Percentiles rank a stretch among this genome's conserved stretches.
phyloP scores from a whole-genome alignment of 2,329 filamentous ascomycete species.

The Cytospora leucostoma region DNA sequence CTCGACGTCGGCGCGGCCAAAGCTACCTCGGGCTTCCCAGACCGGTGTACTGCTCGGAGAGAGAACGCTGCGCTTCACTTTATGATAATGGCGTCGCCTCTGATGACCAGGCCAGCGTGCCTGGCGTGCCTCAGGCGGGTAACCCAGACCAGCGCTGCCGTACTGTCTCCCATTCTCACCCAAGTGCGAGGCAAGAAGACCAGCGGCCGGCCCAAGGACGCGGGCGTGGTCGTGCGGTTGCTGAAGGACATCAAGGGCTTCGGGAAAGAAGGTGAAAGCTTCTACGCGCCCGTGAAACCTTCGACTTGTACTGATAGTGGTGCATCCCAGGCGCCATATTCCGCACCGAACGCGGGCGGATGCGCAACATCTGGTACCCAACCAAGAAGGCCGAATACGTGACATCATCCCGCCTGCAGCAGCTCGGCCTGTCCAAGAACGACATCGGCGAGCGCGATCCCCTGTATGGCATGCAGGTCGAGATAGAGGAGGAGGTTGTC shows the following conservation, averaged over 20 bases:
- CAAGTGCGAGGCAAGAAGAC: slow-evolving; percentile 43
- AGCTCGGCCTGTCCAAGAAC: slow-evolving; percentile 35
- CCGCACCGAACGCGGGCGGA: slow-evolving; percentile 38
- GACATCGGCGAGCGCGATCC: slow-evolving; percentile 38
- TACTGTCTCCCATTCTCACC: slow-evolving; percentile 32
- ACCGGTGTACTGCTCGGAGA: slow-evolving; percentile 17
- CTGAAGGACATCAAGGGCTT: slow-evolving; percentile 44
- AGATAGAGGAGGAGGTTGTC: slow-evolving; percentile 7
- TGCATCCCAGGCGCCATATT: slow-evolving; percentile 36
- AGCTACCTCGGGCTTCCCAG: background rate
- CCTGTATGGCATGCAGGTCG: slow-evolving; percentile 30
- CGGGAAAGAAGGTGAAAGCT: slow-evolving; percentile 39
- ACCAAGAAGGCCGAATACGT: slow-evolving; percentile 40
- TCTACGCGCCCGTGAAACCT: background rate
- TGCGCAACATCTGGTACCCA: slow-evolving; percentile 42
- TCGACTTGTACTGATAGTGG: background rate
- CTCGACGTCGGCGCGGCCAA: slow-evolving; percentile 8
- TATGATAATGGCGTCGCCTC: slow-evolving; percentile 30
- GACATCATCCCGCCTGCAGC: slow-evolving; percentile 36
- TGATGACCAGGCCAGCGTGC: slow-evolving; percentile 32
- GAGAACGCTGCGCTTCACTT: slow-evolving; percentile 4
- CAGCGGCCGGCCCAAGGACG: slow-evolving; percentile 39
- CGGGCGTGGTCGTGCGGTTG: slow-evolving; percentile 48
- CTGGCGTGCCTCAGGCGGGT: slow-evolving; percentile 34
- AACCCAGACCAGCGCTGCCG: slow-evolving; percentile 28